Conservation (phyloP, 176 grass and related monocot genomes). For the Carex cristatella region DNA sequence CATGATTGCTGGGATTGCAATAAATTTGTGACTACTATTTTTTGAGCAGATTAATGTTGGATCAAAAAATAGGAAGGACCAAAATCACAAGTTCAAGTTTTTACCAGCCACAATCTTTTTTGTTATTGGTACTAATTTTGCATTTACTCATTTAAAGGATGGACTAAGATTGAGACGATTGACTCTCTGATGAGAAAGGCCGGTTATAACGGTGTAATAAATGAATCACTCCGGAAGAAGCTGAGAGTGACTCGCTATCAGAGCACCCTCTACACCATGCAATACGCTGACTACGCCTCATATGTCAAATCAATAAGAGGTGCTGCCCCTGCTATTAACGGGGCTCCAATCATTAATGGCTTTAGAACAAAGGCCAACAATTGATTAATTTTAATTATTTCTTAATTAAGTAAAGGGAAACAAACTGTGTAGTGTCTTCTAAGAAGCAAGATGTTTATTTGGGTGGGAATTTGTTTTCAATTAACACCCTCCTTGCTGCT, state of each 20-base stretch:
- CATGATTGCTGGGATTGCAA: not conserved
- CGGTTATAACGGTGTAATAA: constrained; percentile 71
- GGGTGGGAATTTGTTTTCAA: constrained; percentile 38
- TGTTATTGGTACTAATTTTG: not conserved
- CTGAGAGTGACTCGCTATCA: constrained; percentile 76
- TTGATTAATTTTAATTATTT: constrained; percentile 48
- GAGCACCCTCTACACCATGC: constrained; percentile 87
- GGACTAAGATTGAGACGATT: constrained; percentile 76
- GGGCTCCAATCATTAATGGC: constrained; percentile 49
- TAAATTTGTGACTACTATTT: not conserved
- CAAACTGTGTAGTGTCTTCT: constrained; percentile 33
- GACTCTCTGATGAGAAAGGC: constrained; percentile 96
- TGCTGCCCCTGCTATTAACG: constrained; percentile 25
- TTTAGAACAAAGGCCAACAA: constrained; percentile 36
- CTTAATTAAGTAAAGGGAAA: constrained; percentile 2
- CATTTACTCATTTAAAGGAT: constrained; percentile 43
- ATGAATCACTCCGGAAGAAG: constrained; percentile 66
- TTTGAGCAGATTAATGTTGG: not conserved
- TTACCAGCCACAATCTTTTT: not conserved
- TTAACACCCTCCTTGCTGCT: not conserved
- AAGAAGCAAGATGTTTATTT: not conserved
- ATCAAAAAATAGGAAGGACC: not conserved
- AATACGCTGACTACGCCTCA: constrained; percentile 68
- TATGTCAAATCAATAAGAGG: constrained; percentile 84
- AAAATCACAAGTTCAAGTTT: not conserved